Conservation (phyloP, 169 alveolate species). For the Prorocentrum cordatum region DNA sequence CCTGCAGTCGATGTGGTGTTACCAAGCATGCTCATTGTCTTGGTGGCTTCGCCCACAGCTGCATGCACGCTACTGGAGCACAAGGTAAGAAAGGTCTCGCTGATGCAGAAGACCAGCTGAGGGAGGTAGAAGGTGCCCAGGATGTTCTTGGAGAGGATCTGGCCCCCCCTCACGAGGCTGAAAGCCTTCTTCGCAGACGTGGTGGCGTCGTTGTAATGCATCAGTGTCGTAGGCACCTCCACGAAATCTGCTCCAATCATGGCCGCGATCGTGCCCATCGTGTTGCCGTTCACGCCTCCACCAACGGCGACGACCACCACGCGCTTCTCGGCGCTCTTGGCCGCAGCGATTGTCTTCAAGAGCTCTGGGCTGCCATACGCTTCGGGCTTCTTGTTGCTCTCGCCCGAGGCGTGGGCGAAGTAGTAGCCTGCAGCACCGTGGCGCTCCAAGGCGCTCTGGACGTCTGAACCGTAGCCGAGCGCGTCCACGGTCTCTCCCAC, state of each 20-base stretch:
- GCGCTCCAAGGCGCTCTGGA: too few species aligned
- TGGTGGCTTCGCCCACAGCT: slow-evolving; percentile 62
- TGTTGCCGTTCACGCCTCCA: slow-evolving; percentile 66
- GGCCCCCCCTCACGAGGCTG: slow-evolving; percentile 36
- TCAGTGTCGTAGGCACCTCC: slow-evolving; percentile 56
- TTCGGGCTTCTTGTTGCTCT: slow-evolving; percentile 54
- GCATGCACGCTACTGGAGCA: slow-evolving; percentile 45
- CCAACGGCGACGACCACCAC: slow-evolving; percentile 48
- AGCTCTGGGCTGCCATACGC: slow-evolving; percentile 51
- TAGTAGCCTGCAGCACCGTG: slow-evolving; percentile 42
- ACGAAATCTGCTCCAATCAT: slow-evolving; percentile 35
- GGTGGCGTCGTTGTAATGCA: slow-evolving; percentile 66
- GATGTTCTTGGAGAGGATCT: slow-evolving; percentile 49
- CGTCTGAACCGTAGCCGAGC: slow-evolving; percentile 15
- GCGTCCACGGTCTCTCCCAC: slow-evolving; percentile 54
- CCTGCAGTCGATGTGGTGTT: slow-evolving; percentile 23
- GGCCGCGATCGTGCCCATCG: slow-evolving; percentile 56
- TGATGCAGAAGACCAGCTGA: slow-evolving; percentile 65
- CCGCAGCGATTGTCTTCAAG: slow-evolving; percentile 41
- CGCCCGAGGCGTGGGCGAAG: slow-evolving; percentile 60
- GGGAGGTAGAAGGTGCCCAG: slow-evolving; percentile 49
- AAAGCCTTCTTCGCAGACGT: slow-evolving; percentile 60
- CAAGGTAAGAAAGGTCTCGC: slow-evolving; percentile 59
- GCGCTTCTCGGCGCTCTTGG: slow-evolving; percentile 2
- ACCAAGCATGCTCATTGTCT: slow-evolving; percentile 65